Conservation (phyloP, 2,329 filamentous ascomycete species). For the Neurospora sp. region DNA sequence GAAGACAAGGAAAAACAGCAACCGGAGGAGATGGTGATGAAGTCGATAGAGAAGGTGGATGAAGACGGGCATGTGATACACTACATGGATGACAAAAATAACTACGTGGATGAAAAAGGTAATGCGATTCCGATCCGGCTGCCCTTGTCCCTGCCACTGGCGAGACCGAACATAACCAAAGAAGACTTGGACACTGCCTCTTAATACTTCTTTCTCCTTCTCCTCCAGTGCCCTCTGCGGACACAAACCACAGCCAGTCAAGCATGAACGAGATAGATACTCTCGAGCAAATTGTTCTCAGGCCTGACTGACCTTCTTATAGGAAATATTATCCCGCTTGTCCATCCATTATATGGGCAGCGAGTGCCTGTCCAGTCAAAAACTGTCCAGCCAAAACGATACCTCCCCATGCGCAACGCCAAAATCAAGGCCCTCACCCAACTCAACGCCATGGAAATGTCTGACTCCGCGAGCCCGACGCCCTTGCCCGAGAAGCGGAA, state of each 20-base stretch:
- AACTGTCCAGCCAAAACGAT: background rate
- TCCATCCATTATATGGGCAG: background rate
- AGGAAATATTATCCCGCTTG: background rate
- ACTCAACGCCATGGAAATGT: background rate
- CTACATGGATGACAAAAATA: background rate
- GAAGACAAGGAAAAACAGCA: background rate
- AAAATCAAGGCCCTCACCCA: background rate
- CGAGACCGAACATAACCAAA: background rate
- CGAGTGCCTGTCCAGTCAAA: background rate
- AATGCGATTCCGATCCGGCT: background rate
- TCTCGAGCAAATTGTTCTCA: background rate
- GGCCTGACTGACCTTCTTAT: background rate
- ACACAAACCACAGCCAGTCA: background rate
- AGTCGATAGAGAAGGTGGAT: background rate
- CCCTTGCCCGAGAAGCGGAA: background rate
- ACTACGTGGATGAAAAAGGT: background rate
- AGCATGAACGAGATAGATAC: background rate
- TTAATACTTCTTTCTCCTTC: background rate
- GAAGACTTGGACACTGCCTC: background rate
- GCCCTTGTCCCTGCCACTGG: background rate
- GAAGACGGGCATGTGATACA: background rate
- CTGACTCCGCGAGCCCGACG: too few species aligned
- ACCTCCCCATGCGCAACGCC: background rate
- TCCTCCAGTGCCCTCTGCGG: background rate
- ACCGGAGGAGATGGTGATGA: background rate